Base-by-base conservation (phyloP, 78 protist species). In the Ministeria vibrans region DNA sequence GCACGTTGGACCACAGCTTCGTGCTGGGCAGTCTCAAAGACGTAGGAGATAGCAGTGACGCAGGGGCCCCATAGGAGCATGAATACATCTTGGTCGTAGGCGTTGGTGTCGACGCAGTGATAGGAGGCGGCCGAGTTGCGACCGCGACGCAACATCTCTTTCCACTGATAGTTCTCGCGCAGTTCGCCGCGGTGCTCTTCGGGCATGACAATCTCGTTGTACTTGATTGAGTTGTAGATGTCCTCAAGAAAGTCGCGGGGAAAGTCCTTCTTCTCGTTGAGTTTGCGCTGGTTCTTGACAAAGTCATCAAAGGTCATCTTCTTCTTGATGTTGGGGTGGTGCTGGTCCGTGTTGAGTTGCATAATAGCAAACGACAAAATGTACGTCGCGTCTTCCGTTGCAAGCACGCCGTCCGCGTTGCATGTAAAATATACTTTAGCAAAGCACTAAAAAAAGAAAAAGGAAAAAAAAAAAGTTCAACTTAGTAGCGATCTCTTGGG, bases 311-410 rank as follows among this genome's bases (percentile, higher is more conserved):
- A 38, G 0, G 86, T 71, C 88, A 88, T 87, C 3, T 25, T 42
- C 22, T 68, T 27, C 66, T 49, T 72, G 38, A 81, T 74, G 30
- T 34, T 36, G 9, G 76, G 78, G 71, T 75, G 79, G 85, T 88
- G 89, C 45, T 77, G 84, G 68, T 92, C 96, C n/a, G 89, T 85
- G 82, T 92, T 92, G 51, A 92, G 88, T 92, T 90, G 88, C 55
- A 92, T 82, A 80, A 83, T 62, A 4, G 93, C 63, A 77, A 42
- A 92, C 43, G 90, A 44, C 27, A 92, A 83, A 32, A 86, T 59
- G 63, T 41, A 92, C 39, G 87, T 81, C 25, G 83, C 45, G 62
- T 88, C 92, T 22, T 62, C n/a, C 83, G 41, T 53, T 30, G 75
- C 70, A 38, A 61, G 27, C 42, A 71, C 39, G 62, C 34, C 2